Conservation (phyloP, 75 land plant species). For the Pinus taeda region DNA sequence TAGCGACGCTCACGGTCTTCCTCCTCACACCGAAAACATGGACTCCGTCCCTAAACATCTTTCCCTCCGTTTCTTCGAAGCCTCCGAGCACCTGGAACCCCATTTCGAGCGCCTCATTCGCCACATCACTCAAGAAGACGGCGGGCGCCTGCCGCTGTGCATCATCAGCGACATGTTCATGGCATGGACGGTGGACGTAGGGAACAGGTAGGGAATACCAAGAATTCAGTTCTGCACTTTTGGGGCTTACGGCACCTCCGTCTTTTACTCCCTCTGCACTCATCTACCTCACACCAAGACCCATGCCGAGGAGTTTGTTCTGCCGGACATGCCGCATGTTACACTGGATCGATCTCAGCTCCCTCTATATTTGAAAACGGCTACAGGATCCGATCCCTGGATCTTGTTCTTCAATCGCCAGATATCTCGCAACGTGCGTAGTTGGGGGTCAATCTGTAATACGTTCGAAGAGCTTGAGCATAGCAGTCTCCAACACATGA, state of each 20-base stretch:
- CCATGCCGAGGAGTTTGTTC: background rate
- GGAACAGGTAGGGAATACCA: slow-evolving; percentile 8
- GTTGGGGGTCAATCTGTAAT: background rate
- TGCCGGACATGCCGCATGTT: background rate
- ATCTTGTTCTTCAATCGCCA: background rate
- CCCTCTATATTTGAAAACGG: background rate
- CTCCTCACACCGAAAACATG: slow-evolving; percentile 32
- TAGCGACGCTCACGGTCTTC: slow-evolving; percentile 29
- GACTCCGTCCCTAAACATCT: slow-evolving; percentile 16
- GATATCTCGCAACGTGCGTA: background rate
- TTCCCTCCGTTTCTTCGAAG: slow-evolving; percentile 10
- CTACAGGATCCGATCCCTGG: background rate
- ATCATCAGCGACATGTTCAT: slow-evolving; percentile 55
- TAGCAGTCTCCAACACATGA: background rate
- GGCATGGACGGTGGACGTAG: slow-evolving; percentile 52
- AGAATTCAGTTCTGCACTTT: slow-evolving; percentile 26
- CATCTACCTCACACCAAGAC: slow-evolving; percentile 20
- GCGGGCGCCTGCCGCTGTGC: slow-evolving; percentile 27
- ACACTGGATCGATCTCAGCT: background rate
- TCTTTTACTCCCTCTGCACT: slow-evolving; percentile 23
- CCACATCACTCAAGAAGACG: background rate
- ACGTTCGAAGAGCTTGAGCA: background rate
- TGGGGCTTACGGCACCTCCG: slow-evolving; percentile 31
- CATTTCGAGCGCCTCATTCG: slow-evolving; percentile 21
- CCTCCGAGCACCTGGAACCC: slow-evolving; percentile 27